These are phyloP conservation scores for Zygoascus flipseniorum DNA, from an alignment of 805 yeast species.

Conservation along the genomic window DNA sequence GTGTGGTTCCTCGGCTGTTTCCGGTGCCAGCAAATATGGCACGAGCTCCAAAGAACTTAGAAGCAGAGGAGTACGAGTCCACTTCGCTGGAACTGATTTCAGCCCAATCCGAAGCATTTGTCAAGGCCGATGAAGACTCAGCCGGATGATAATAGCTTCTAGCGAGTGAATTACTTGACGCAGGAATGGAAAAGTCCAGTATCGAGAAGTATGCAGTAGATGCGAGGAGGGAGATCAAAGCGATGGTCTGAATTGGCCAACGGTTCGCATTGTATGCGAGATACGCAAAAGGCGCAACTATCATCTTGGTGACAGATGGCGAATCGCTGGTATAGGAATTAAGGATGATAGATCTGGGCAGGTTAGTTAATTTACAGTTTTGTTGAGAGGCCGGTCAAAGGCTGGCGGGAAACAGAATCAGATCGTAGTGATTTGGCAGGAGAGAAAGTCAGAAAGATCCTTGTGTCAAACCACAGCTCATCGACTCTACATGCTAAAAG, in stretches of 20 bases:
- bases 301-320: background rate
- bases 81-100: constrained; percentile 6
- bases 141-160: constrained; percentile 16
- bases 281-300: constrained; percentile 34
- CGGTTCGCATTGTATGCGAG: constrained; percentile 55
- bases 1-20: constrained; percentile 2
- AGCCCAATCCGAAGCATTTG: constrained; percentile 6
- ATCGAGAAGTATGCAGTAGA: constrained; percentile 69
- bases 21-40: constrained; percentile 18
- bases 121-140: constrained; percentile 4
- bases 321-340: no score
- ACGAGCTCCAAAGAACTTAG: constrained; percentile 15
- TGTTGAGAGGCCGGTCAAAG: no score
- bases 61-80: constrained; percentile 9
- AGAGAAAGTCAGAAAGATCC: no score
- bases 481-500: no score
- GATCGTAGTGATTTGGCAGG: no score
- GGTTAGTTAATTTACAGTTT: no score
- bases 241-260: constrained; percentile 80
- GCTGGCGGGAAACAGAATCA: no score
- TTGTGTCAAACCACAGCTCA: no score
- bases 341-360: no score
- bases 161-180: constrained; percentile 10
- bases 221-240: constrained; percentile 62
- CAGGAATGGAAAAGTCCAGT: constrained; percentile 34